A percentile compares a stretch with the other conserved stretches of the same genome.
Evolutionary conservation across 1,284 basidiomycete genomes (phyloP).

Genomic region (Leccinum angustisporum): DNA sequence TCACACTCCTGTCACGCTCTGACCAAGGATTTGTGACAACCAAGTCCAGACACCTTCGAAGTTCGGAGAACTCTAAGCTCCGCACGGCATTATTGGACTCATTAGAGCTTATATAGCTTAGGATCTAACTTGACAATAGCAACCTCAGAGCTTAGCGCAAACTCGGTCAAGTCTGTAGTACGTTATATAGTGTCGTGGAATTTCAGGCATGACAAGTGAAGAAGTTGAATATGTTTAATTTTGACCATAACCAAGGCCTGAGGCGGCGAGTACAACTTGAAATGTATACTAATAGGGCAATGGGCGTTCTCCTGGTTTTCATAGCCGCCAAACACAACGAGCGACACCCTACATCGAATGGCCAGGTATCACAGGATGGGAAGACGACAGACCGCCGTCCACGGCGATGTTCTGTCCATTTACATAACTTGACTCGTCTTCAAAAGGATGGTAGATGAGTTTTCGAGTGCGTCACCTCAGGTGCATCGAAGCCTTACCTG

Average conservation of each 20-base stretch:
- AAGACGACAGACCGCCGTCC: conserved; percentile 81
- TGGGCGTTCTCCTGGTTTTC: neutral
- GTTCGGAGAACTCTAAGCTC: too few relatives aligned
- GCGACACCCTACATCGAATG: conserved; percentile 30
- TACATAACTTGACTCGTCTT: conserved; percentile 89
- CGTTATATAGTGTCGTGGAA: neutral
- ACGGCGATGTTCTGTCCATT: conserved; percentile 89
- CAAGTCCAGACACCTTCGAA: too few relatives aligned
- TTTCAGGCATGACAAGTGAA: neutral
- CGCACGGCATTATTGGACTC: too few relatives aligned
- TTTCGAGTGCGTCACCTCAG: neutral
- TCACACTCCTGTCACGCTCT: neutral
- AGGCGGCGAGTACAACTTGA: neutral
- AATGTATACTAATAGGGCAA: neutral
- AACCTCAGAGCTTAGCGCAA: neutral
- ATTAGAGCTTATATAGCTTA: too few relatives aligned
- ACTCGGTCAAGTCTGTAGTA: too few relatives aligned
- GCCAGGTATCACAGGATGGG: conserved; percentile 45
- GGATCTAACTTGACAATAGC: too few relatives aligned
- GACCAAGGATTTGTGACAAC: too few relatives aligned
- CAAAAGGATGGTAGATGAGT: conserved; percentile 15
- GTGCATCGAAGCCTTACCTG: conserved; percentile 51
- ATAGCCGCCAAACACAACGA: neutral
- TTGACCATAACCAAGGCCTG: neutral
- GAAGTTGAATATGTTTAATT: neutral